Evolutionary conservation across 768 basidiomycete species (phyloP), one percentile per base, ranked within the genome.

Genomic region (Ramaria sp.): DNA sequence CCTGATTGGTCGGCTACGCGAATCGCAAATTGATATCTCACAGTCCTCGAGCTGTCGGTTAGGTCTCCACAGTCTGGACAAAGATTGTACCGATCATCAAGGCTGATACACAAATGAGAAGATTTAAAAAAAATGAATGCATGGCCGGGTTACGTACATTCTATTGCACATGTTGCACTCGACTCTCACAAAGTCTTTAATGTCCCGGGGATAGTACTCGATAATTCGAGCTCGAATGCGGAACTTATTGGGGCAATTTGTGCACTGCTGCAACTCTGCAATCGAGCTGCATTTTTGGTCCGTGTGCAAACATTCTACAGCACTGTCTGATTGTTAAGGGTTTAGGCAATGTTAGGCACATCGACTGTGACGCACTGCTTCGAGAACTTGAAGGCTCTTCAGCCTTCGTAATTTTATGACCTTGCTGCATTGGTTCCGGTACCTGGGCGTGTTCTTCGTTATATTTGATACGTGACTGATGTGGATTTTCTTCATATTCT

Each of bases 61-160:
- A 74, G 72, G 63, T 84, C 80, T 51, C 71, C 69, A 63, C 86
- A 87, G 12, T 65, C 64, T 5, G 73, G 64, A 61, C 85, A 87
- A 22, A 70, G 72, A 59, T 68, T 69, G 33, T 70, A 72, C 2
- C 61, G 68, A 22, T 64, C 62, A 0, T 75, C 73, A 22, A 83
- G 69, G 34, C 84, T 86, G 53, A 15, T 19, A 31, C 24, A 31
- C 49, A 41, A 61, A 27, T 19, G 45, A 19, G 24, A 13, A 49
- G 30, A 45, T 17, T 27, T n/a, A 17, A 13, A 15, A 30, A 19
- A 15, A 43, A 53, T 22, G 4, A 53, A 15, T 1, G 31, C 9
- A 51, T 30, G 41, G 31, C 22, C 49, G 17, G 33, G 24, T 15
- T 30, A 65, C 75, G 62, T 59, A 85, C 86, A 72, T 67, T 52